Conservation (phyloP, 331 rosid species). For the Prunus yedoensis region DNA sequence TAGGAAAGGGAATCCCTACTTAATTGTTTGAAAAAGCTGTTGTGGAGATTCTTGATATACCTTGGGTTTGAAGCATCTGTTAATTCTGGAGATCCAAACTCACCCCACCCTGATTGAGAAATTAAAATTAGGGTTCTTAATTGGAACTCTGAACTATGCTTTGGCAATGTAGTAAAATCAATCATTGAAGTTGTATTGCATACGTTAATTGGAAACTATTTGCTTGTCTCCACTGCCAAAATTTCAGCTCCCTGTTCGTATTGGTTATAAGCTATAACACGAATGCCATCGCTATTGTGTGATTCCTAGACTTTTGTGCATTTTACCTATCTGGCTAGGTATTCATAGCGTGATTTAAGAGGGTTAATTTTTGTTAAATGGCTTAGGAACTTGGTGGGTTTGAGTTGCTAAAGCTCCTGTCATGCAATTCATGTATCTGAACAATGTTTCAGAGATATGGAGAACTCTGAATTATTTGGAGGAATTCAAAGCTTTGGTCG, state of each 20-base stretch:
- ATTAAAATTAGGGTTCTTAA: background rate
- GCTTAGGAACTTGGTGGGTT: background rate
- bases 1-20: no score
- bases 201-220: background rate
- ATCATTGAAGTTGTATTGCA: background rate
- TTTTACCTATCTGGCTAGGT: background rate
- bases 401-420: background rate
- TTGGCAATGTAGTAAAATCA: background rate
- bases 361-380: background rate
- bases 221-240: background rate
- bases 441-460: background rate
- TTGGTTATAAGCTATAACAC: background rate
- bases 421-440: background rate
- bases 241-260: background rate
- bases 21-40: background rate
- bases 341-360: background rate
- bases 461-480: background rate
- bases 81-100: background rate
- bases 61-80: constrained; percentile 5
- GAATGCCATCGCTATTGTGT: background rate
- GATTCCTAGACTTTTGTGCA: background rate
- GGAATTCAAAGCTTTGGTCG: background rate
- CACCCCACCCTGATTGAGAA: background rate
- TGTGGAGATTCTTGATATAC: background rate
- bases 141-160: background rate